Percentiles rank a stretch among this genome's conserved stretches.
Conservation (phyloP, 176 grass and related monocot species). For the Calamus simplicifolius region DNA sequence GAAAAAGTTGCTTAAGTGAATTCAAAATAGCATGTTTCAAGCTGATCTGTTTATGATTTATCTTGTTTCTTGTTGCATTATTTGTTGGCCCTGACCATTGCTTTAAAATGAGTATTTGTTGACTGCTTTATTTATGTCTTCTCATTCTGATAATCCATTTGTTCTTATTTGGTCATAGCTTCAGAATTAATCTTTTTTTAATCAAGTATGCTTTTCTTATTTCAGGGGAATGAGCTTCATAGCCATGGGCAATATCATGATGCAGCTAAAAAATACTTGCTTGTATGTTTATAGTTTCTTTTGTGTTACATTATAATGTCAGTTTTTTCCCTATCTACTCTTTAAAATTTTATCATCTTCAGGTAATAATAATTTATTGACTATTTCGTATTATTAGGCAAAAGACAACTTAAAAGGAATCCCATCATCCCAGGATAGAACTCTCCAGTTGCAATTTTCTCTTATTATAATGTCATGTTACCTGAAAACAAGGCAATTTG, state of each 20-base stretch:
- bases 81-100: too few species aligned
- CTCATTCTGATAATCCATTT: too few species aligned
- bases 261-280: slow-evolving; percentile 83
- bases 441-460: slow-evolving; percentile 66
- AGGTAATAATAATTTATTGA: slow-evolving; percentile 3
- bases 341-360: slow-evolving; percentile 3
- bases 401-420: slow-evolving; percentile 75
- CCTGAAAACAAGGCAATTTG: slow-evolving; percentile 56
- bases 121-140: too few species aligned
- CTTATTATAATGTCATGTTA: slow-evolving; percentile 99
- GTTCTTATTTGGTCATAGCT: too few species aligned
- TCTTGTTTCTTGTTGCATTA: too few species aligned
- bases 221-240: slow-evolving; percentile 87
- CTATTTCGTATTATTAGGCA: slow-evolving; percentile 41
- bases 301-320: not conserved
- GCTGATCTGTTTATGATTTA: too few species aligned
- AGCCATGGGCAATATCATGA: slow-evolving; percentile 54
- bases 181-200: too few species aligned
- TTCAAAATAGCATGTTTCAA: too few species aligned
- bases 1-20: too few species aligned
- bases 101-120: too few species aligned
- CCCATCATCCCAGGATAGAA: slow-evolving; percentile 34
- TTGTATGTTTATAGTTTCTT: slow-evolving; percentile 40
- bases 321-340: not conserved
- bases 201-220: not conserved